Evolutionary conservation across 2,329 filamentous ascomycete species (phyloP), one percentile per base, ranked within the genome.

Genomic region (Talaromyces sp.): DNA sequence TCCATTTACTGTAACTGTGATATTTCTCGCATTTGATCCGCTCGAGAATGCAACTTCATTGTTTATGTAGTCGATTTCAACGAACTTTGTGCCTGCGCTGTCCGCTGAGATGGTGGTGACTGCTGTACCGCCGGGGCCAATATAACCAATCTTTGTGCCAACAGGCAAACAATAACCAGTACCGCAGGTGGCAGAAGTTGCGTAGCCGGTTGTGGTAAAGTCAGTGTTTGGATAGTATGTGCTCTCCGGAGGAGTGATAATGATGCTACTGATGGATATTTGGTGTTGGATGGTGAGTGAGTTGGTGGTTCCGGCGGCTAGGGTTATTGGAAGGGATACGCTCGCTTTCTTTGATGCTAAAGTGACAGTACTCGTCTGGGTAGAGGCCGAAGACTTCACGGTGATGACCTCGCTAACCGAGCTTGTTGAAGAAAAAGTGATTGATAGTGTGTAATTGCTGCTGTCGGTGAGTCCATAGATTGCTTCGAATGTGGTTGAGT

Each of bases 31-130:
- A 68, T 85, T 86, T 0, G 79, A 76, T 0, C 81, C 83, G 0
- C 74, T 77, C 1, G 71, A 71, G 17, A 83, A 77, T 0, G 79
- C 77, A 11, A 84, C 75, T 9, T 85, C 83, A 67, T 85, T 84
- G 72, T 85, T 85, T 71, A 84, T 81, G 54, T 80, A 85, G 69
- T 84, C 81, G 13, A 85, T 71, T 0, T 80, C 81, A 0, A 85
- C 65, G 37, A 82, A 77, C 65, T 80, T 78, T 17, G 61, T 37
- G 3, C 69, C 69, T 0, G 79, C 77, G 3, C 67, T 71, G 0
- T 70, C 75, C 0, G 73, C 67, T 3, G 72, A 65, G 58, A 85
- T 80, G 0, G 71, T 73, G n/a, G 78, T 75, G 2, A 65, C 73
- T 1, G 79, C 75, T 1, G 68, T 70, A 41, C 69, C 69, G n/a